These are phyloP conservation scores for Naganishia friedmannii DNA, from an alignment of 768 basidiomycete species.

Conservation along the genomic window DNA sequence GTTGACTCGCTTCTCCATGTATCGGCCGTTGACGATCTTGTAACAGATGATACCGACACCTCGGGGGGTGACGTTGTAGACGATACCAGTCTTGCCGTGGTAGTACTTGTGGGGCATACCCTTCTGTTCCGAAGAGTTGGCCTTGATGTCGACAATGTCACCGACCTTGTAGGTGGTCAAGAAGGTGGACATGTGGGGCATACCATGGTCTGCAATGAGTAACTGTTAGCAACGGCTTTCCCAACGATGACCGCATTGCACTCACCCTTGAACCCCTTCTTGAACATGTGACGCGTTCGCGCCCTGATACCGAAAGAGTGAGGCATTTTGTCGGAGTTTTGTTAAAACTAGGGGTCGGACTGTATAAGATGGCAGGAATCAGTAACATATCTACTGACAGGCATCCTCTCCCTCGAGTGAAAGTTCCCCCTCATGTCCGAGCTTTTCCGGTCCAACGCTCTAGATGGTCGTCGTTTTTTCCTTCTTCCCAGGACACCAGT, in stretches of 20 bases:
- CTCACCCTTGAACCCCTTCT: conserved; percentile 94
- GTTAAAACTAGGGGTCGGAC: conserved; percentile 29
- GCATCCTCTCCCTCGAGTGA: neutral
- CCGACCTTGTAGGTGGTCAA: conserved; percentile 89
- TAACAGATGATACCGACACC: conserved; percentile 95
- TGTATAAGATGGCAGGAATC: neutral
- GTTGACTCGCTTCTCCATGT: conserved; percentile 99
- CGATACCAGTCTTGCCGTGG: conserved; percentile 87
- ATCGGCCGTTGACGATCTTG: conserved; percentile 98
- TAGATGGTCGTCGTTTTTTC: neutral
- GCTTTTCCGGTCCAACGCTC: neutral
- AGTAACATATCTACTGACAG: neutral
- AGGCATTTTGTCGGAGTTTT: conserved; percentile 65
- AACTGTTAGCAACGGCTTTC: conserved; percentile 6
- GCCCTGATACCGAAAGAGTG: conserved; percentile 99
- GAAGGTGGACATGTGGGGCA: conserved; percentile 86
- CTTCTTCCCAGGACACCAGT: too few relatives aligned
- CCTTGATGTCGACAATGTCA: conserved; percentile 99
- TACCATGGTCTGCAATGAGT: conserved; percentile 69
- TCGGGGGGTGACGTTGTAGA: conserved; percentile 95
- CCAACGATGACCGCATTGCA: conserved; percentile 30
- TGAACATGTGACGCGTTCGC: conserved; percentile 99
- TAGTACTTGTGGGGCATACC: conserved; percentile 65
- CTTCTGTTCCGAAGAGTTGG: conserved; percentile 98
- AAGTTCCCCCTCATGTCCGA: neutral